Base-by-base conservation (phyloP, 768 basidiomycete species). In the Suillus hirtellus region DNA sequence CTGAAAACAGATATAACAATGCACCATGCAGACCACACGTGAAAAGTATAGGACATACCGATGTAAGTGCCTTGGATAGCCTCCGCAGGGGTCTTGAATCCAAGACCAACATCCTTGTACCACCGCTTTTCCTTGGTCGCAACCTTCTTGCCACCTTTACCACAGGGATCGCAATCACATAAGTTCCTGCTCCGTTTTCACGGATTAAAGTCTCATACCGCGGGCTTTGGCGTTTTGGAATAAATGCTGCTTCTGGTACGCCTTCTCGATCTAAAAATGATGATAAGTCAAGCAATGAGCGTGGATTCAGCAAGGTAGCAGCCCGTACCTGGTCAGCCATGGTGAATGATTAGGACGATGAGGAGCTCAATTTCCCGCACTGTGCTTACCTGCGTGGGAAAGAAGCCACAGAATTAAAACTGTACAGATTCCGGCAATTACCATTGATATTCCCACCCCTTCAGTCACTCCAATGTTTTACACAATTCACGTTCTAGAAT, bases 81-180 rank as follows among this genome's bases (percentile, higher is more conserved):
- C 72, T 98, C 96, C 67, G 88, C 72, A 54, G 97, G 97, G 35
- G 95, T 99, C 86, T 98, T 95, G 83, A 93, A 97, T 53, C 94
- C 94, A 64, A 98, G 83, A 72, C 96, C 96, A 73, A 97, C 92
- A 80, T 98, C 95, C 87, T 98, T 99, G 83, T 92, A 97, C 96
- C 97, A 99, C 77, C 97, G 85, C 86, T 90, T 97, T 69, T 94
- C 91, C 86, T 90, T 97, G 70, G 95, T 94, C 59, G 89, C 85
- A 69, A 95, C 83, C 84, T 96, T 96, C 85, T 94, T 94, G 70
- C 89, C 88, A 73, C 83, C 95, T 74, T 76, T 31, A 65, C 42
- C 59, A 56, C 60, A 62, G 34, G 19, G 34, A 47, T 27, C 37
- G 49, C 31, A n/a, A 53, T 61, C 40, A 59, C 65, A 65, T 70